Percentiles rank a stretch among this genome's conserved stretches.
phyloP scores from a whole-genome alignment of 2,329 filamentous ascomycete genomes.

The Fusarium mundagurra region DNA sequence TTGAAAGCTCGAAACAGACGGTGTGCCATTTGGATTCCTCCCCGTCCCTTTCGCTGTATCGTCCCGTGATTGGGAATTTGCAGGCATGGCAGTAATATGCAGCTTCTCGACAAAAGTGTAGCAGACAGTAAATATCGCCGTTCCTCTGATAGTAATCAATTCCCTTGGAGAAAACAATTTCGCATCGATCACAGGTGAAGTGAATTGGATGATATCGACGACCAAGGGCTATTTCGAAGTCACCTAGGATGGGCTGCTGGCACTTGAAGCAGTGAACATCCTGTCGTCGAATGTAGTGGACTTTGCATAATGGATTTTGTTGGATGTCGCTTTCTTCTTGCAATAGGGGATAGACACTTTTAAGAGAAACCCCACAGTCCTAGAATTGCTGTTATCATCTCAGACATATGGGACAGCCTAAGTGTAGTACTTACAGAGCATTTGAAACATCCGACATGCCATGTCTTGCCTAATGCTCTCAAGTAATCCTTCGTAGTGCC shows the following conservation, averaged over 20 bases:
- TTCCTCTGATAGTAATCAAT: too few relatives aligned
- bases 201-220: too few relatives aligned
- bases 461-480: accelerated
- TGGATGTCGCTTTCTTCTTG: background rate
- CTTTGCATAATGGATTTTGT: background rate
- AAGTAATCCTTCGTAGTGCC: background rate
- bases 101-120: too few relatives aligned
- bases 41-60: too few relatives aligned
- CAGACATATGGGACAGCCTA: accelerated
- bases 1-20: too few relatives aligned
- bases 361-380: background rate
- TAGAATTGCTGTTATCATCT: background rate
- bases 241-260: accelerated
- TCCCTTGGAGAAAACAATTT: too few relatives aligned
- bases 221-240: too few relatives aligned
- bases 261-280: background rate
- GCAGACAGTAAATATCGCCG: too few relatives aligned
- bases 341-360: background rate
- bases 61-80: too few relatives aligned
- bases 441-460: background rate
- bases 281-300: accelerated
- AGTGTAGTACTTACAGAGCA: background rate
- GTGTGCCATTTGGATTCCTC: too few relatives aligned
- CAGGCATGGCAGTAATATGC: too few relatives aligned
- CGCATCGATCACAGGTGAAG: too few relatives aligned